Percentiles rank a stretch among this genome's conserved stretches.
Evolutionary conservation across 306 rosid genomes (phyloP).

Genomic region (Benincasa hispida): DNA sequence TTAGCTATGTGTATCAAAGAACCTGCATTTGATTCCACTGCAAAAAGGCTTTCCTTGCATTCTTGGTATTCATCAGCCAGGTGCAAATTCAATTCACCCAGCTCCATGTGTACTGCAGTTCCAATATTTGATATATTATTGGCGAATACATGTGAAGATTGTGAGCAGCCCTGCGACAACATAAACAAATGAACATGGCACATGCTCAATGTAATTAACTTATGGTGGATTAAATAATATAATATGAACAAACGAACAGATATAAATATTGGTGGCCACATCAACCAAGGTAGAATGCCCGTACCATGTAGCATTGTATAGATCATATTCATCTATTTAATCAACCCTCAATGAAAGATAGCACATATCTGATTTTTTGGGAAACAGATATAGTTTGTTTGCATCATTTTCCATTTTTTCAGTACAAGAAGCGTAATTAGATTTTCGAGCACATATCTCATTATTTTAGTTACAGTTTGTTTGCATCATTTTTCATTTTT

Average conservation of each 20-base stretch:
- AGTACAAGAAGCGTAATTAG: too few species aligned
- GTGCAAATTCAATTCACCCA: conserved; percentile 88
- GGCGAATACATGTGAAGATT: conserved; percentile 79
- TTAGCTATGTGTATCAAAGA: conserved; percentile 73
- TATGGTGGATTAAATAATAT: background rate
- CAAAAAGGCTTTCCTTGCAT: conserved; percentile 77
- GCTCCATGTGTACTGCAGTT: conserved; percentile 69
- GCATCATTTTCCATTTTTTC: too few species aligned
- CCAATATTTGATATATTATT: conserved; percentile 78
- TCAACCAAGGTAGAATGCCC: too few species aligned
- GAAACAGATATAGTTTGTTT: too few species aligned
- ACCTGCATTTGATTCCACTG: conserved; percentile 85
- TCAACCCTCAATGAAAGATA: too few species aligned
- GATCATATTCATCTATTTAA: too few species aligned
- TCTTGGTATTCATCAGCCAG: conserved; percentile 91
- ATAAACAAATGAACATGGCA: background rate
- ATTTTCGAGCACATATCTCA: too few species aligned
- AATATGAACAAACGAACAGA: background rate
- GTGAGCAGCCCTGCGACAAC: conserved; percentile 64
- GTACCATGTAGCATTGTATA: too few species aligned
- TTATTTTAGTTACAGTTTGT: too few species aligned
- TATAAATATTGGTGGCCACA: too few species aligned
- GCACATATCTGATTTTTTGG: too few species aligned
- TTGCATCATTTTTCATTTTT: too few species aligned
- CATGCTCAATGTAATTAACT: background rate